phyloP scores from a whole-genome alignment of 495 filamentous ascomycete species.

The Clohesyomyces aquaticus region DNA sequence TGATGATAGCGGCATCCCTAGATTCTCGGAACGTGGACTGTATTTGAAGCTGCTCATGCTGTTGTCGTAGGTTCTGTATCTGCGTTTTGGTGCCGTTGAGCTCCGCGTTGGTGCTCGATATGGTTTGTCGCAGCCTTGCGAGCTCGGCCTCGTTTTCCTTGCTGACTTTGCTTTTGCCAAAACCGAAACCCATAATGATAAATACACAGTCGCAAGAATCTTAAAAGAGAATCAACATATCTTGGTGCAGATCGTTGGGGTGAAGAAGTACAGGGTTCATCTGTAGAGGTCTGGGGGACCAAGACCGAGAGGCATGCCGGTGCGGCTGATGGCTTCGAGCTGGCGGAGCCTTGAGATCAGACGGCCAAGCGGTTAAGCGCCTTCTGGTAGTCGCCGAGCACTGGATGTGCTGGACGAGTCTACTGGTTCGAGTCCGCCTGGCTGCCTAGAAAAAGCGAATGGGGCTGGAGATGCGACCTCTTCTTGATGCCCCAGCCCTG shows the following conservation, averaged over 20 bases:
- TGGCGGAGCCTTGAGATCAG: too few relatives aligned
- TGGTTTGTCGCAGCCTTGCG: neutral
- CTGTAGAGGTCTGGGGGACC: neutral
- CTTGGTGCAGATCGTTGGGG: neutral
- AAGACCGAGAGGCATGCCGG: neutral
- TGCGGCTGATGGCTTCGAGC: too few relatives aligned
- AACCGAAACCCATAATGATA: constrained; percentile 3
- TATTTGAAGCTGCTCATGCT: neutral
- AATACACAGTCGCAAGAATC: neutral
- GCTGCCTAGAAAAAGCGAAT: too few relatives aligned
- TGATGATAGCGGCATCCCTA: neutral
- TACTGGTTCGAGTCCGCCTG: too few relatives aligned
- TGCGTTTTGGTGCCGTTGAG: neutral
- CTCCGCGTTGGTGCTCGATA: neutral
- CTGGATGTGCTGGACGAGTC: too few relatives aligned
- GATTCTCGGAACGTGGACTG: neutral
- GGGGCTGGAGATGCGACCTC: too few relatives aligned
- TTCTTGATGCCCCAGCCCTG: too few relatives aligned
- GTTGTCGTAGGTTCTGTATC: neutral
- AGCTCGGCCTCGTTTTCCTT: constrained; percentile 8
- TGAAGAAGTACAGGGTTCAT: neutral
- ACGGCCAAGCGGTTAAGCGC: too few relatives aligned
- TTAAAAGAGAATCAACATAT: neutral
- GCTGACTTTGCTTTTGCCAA: constrained; percentile 4
- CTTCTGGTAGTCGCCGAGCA: too few relatives aligned